Evolutionary conservation across 2,329 filamentous ascomycete species (phyloP).

Genomic region (Scedosporium aurantiacum): DNA sequence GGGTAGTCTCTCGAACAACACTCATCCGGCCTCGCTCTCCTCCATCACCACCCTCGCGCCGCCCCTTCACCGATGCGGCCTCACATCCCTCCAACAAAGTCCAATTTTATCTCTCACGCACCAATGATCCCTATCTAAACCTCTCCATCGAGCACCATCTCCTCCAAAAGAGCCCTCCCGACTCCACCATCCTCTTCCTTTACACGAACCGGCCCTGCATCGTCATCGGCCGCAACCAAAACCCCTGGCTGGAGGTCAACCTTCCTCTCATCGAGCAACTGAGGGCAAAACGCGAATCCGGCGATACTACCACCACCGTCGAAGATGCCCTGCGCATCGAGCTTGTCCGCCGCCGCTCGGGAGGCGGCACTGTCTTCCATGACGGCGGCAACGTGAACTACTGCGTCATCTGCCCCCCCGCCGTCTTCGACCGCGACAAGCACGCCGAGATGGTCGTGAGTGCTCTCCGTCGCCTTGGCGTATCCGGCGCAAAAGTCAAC

Average conservation of each 20-base stretch:
- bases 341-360: conserved; percentile 74
- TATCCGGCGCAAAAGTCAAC: conserved; percentile 62
- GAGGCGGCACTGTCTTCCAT: conserved; percentile 90
- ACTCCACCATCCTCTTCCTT: conserved; percentile 71
- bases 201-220: conserved; percentile 83
- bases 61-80: conserved; percentile 26
- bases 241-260: conserved; percentile 90
- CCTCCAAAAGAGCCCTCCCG: conserved; percentile 58
- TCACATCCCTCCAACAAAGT: conserved; percentile 33
- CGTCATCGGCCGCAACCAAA: conserved; percentile 92
- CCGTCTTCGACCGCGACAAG: conserved; percentile 67
- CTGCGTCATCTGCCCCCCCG: conserved; percentile 74
- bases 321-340: conserved; percentile 23
- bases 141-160: conserved; percentile 90
- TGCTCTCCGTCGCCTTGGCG: conserved; percentile 55
- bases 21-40: not conserved
- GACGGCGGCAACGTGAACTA: conserved; percentile 91
- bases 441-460: conserved; percentile 89
- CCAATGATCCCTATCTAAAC: conserved; percentile 71
- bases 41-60: conserved; percentile 7
- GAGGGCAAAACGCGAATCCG: conserved; percentile 1
- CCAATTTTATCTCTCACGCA: conserved; percentile 63
- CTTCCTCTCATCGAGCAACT: conserved; percentile 42
- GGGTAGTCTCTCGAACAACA: not conserved
- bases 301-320: conserved; percentile 5